Evolutionary conservation across 257 asterid species (phyloP).

Genomic region (Fraxinus americana): DNA sequence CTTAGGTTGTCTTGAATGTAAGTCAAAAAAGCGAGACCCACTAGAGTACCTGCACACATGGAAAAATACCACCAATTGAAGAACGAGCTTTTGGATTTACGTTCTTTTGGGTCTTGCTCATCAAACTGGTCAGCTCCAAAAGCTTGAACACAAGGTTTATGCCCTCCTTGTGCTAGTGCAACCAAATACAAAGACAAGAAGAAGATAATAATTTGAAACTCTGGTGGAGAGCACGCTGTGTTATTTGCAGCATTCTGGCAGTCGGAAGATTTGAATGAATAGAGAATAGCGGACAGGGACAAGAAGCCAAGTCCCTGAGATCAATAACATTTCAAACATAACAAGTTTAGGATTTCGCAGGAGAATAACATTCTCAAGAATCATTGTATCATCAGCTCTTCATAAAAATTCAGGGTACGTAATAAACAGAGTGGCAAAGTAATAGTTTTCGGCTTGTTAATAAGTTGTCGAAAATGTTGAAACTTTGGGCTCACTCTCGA

Average conservation of each 20-base stretch:
- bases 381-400: not conserved
- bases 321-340: not conserved
- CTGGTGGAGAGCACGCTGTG: conserved; percentile 32
- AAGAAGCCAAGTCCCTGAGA: conserved; percentile 38
- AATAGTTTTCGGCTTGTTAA: not conserved
- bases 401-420: not conserved
- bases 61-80: no score
- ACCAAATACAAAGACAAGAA: conserved; percentile 46
- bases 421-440: not conserved
- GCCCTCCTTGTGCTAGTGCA: conserved; percentile 53
- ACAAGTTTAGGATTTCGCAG: not conserved
- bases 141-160: conserved; percentile 47
- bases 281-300: conserved; percentile 40
- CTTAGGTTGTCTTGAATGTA: conserved; percentile 47
- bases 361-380: not conserved
- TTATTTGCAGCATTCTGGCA: conserved; percentile 25
- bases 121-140: conserved; percentile 58
- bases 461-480: no score
- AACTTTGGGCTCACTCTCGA: not conserved
- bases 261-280: conserved; percentile 26
- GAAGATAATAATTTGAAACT: conserved; percentile 33
- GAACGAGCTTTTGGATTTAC: conserved; percentile 12
- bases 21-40: not conserved
- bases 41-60: no score
- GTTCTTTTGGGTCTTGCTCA: conserved; percentile 29